Evolutionary conservation across 2,329 filamentous ascomycete species (phyloP).

Genomic region (Alternaria burnsii): DNA sequence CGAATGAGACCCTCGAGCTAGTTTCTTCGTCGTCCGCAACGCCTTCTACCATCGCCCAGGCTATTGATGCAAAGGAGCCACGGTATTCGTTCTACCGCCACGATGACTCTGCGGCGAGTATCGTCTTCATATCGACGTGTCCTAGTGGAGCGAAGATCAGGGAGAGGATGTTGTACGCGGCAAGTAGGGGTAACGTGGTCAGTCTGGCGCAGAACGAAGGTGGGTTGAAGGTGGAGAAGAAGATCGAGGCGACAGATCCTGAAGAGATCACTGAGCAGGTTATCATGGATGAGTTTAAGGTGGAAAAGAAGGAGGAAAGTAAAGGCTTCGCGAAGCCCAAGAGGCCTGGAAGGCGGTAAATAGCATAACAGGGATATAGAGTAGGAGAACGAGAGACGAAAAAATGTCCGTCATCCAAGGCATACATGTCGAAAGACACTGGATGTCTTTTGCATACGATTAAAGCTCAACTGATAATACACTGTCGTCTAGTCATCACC

Average conservation of each 20-base stretch:
- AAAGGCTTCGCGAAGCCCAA: slow-evolving; percentile 79
- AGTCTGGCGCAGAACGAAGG: slow-evolving; percentile 71
- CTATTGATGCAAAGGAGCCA: slow-evolving; percentile 73
- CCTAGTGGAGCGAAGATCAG: slow-evolving; percentile 77
- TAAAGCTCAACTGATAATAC: not conserved
- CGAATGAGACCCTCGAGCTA: slow-evolving; percentile 74
- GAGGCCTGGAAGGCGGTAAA: slow-evolving; percentile 71
- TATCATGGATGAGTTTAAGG: slow-evolving; percentile 73
- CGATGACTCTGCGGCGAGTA: slow-evolving; percentile 63
- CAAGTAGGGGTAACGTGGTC: slow-evolving; percentile 67
- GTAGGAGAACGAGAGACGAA: not conserved
- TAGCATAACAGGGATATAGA: not conserved
- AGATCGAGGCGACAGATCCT: slow-evolving; percentile 70
- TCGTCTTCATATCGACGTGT: slow-evolving; percentile 86
- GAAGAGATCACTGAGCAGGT: slow-evolving; percentile 73
- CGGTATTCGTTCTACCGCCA: slow-evolving; percentile 82
- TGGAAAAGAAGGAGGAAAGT: slow-evolving; percentile 72
- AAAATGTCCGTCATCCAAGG: not conserved
- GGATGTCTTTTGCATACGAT: not conserved
- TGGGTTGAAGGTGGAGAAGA: slow-evolving; percentile 73
- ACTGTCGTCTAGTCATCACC: slow-evolving; percentile 30
- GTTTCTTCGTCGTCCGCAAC: slow-evolving; percentile 63
- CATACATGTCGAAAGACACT: not conserved
- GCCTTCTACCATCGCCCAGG: slow-evolving; percentile 65
- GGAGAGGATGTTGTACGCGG: slow-evolving; percentile 84